Evolutionary conservation across 78 protist species (phyloP).

Genomic region (Pigoraptor vietnamica): DNA sequence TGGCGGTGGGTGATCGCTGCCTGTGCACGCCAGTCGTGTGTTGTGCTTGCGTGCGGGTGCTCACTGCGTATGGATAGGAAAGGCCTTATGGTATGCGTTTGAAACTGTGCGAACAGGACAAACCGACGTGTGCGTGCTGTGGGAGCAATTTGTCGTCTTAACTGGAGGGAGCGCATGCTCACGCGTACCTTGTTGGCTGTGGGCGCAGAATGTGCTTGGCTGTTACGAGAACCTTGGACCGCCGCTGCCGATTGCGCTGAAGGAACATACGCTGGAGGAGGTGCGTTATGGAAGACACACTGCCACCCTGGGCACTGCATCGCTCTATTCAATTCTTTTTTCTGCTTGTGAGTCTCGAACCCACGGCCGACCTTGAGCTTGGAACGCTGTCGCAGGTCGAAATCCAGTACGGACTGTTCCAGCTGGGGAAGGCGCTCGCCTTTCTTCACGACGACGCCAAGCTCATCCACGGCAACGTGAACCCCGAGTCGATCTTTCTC

Average conservation of each 20-base stretch:
- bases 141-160: too few species aligned
- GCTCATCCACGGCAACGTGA: slow-evolving; percentile 1
- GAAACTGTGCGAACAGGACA: too few species aligned
- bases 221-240: neutral
- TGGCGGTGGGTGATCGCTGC: neutral
- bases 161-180: neutral
- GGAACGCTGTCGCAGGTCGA: neutral
- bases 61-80: too few species aligned
- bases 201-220: neutral
- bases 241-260: neutral
- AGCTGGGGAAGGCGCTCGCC: neutral
- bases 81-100: too few species aligned
- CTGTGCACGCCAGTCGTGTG: neutral
- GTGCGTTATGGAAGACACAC: too few species aligned
- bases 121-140: too few species aligned
- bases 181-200: neutral
- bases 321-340: too few species aligned
- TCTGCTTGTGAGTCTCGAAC: too few species aligned
- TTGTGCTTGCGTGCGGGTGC: too few species aligned
- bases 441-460: neutral
- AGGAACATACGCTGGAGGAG: neutral
- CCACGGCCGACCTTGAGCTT: too few species aligned
- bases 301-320: too few species aligned
- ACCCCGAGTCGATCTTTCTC: neutral
- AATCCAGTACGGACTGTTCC: neutral